A percentile compares a stretch with the other conserved stretches of the same genome.
Conservation (phyloP, 768 basidiomycete genomes). For the Pleurotus ostreatus region DNA sequence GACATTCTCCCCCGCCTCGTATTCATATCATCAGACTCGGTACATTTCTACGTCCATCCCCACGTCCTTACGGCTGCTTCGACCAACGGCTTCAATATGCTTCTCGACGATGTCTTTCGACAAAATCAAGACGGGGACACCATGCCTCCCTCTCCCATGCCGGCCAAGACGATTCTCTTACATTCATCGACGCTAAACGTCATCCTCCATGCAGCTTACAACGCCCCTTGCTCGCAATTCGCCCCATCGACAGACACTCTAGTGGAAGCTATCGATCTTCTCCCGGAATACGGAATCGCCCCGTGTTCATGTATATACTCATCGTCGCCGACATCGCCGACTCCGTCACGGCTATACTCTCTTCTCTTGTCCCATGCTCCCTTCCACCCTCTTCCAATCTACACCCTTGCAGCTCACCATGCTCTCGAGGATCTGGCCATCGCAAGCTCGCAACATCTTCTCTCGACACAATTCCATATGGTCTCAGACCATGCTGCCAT, state of each 20-base stretch:
- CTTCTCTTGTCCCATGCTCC: slow-evolving; percentile 31
- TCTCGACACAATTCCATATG: slow-evolving; percentile 26
- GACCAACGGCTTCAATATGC: slow-evolving; percentile 38
- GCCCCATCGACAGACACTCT: slow-evolving; percentile 47
- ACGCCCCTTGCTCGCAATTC: slow-evolving; percentile 46
- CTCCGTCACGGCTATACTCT: slow-evolving; percentile 20
- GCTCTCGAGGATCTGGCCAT: slow-evolving; percentile 34
- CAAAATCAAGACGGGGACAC: background rate
- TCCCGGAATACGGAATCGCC: slow-evolving; percentile 21
- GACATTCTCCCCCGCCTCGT: slow-evolving; percentile 24
- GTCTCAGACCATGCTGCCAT: slow-evolving; percentile 34
- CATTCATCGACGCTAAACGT: slow-evolving; percentile 47
- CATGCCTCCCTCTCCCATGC: slow-evolving; percentile 13
- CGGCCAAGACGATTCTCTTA: slow-evolving; percentile 39
- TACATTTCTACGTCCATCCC: slow-evolving; percentile 59
- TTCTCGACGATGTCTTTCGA: slow-evolving; percentile 20
- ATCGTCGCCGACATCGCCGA: slow-evolving; percentile 12
- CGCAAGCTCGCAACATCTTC: slow-evolving; percentile 31
- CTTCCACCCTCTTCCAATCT: slow-evolving; percentile 33
- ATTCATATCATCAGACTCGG: slow-evolving; percentile 51
- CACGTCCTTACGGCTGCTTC: slow-evolving; percentile 39
- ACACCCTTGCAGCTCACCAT: slow-evolving; percentile 34
- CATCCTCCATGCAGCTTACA: slow-evolving; percentile 51
- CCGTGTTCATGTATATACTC: slow-evolving; percentile 18
- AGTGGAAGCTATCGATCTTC: slow-evolving; percentile 35